These are phyloP conservation scores for Botrytis cinerea DNA, from an alignment of 2,329 filamentous ascomycete genomes.

Conservation along the genomic window DNA sequence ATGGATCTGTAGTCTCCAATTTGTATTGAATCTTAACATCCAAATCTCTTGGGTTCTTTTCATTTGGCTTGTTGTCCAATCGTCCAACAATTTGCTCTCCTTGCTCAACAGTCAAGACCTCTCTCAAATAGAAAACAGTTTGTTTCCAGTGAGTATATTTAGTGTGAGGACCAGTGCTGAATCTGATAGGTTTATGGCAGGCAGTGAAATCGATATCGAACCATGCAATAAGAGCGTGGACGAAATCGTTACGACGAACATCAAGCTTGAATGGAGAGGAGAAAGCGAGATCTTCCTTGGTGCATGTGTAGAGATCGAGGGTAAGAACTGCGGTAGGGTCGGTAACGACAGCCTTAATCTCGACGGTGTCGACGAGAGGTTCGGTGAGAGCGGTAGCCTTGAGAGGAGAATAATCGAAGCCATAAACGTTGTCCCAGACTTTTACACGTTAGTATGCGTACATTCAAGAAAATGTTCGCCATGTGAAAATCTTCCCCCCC, in stretches of 20 bases:
- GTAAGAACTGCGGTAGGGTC: conserved; percentile 84
- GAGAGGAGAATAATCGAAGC: conserved; percentile 93
- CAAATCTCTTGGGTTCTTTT: conserved; percentile 91
- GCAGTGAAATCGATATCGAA: conserved; percentile 99
- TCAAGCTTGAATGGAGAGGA: conserved; percentile 73
- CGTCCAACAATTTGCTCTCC: conserved; percentile 76
- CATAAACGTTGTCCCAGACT: conserved; percentile 99
- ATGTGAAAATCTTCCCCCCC: neutral
- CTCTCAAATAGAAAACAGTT: conserved; percentile 95
- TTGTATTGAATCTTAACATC: conserved; percentile 87
- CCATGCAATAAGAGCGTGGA: conserved; percentile 96
- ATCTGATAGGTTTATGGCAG: conserved; percentile 96
- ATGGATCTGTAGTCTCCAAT: conserved; percentile 73
- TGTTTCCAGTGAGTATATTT: conserved; percentile 99
- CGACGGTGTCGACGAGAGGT: conserved; percentile 95
- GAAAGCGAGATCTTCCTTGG: conserved; percentile 80
- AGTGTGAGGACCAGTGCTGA: conserved; percentile 95
- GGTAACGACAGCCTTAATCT: conserved; percentile 94
- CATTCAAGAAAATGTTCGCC: neutral
- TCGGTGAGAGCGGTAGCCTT: conserved; percentile 93
- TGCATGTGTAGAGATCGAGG: conserved; percentile 92
- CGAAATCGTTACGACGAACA: conserved; percentile 85
- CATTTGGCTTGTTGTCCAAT: conserved; percentile 83
- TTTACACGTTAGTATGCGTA: conserved; percentile 12
- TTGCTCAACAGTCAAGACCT: conserved; percentile 87